Evolutionary conservation across 2,329 filamentous ascomycete genomes (phyloP).

Genomic region (Nannizziopsis barbatae): DNA sequence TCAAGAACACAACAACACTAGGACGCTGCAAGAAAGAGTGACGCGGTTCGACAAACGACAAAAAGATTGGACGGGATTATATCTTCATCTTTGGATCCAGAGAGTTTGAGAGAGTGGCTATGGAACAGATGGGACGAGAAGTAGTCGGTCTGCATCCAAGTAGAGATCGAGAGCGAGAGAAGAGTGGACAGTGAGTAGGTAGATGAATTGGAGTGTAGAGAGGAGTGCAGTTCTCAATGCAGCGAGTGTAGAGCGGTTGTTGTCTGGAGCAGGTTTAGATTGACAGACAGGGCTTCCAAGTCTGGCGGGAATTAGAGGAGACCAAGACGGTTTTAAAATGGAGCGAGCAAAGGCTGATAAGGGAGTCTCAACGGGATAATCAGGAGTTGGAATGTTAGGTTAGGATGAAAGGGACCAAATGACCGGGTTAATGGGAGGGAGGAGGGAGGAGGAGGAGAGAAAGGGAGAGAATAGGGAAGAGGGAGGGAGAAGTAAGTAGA

Average conservation of each 20-base stretch:
- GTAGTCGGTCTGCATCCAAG: neutral
- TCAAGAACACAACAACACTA: neutral
- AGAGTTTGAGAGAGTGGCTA: neutral
- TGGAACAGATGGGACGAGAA: slow-evolving; percentile 2
- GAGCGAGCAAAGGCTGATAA: neutral
- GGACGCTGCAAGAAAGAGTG: neutral
- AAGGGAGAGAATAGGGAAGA: slow-evolving; percentile 20
- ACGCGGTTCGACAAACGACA: neutral
- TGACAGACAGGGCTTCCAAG: neutral
- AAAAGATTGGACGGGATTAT: neutral
- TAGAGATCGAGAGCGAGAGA: slow-evolving; percentile 3
- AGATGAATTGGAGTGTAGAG: slow-evolving; percentile 1
- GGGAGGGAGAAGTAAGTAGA: slow-evolving; percentile 22
- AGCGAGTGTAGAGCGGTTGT: too few relatives aligned
- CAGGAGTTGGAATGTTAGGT: slow-evolving; percentile 3
- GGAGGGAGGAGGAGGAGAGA: slow-evolving; percentile 19
- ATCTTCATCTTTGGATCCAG: slow-evolving; percentile 6
- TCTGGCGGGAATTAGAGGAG: neutral
- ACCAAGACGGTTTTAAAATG: neutral
- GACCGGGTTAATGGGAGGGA: slow-evolving; percentile 10
- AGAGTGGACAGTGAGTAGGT: neutral
- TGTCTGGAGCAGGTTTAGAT: too few relatives aligned
- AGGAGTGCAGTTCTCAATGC: neutral
- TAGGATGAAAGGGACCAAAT: slow-evolving; percentile 14
- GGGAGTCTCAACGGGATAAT: neutral